Evolutionary conservation across 148 eudicot genomes (phyloP).

Genomic region (Pharnaceum exiguum): DNA sequence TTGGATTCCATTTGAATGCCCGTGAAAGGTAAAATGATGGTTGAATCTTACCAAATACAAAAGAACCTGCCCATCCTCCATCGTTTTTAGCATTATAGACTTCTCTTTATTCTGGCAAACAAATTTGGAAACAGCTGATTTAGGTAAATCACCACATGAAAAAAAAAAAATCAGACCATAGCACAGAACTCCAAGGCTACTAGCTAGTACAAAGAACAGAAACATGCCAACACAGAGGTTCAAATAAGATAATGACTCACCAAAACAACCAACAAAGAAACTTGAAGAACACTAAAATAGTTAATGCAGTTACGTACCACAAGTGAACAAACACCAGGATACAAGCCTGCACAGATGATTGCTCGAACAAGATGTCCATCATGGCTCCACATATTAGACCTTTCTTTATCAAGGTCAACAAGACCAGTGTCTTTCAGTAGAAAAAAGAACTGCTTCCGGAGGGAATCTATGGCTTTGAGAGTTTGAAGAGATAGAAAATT

Average conservation of each 20-base stretch:
- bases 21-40: background rate
- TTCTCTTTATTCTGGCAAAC: constrained; percentile 94
- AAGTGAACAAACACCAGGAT: constrained; percentile 88
- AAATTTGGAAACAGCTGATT: no score
- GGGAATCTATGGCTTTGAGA: constrained; percentile 81
- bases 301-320: constrained; percentile 50
- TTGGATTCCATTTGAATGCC: background rate
- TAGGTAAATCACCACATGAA: no score
- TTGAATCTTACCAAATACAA: constrained; percentile 56
- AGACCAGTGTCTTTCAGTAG: constrained; percentile 76
- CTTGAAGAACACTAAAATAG: background rate
- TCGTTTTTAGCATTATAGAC: constrained; percentile 80
- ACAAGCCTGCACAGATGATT: constrained; percentile 76
- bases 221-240: no score
- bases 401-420: constrained; percentile 49
- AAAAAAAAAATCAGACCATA: no score
- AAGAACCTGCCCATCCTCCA: constrained; percentile 97
- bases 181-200: no score
- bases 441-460: constrained; percentile 71
- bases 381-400: constrained; percentile 70
- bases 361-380: constrained; percentile 81
- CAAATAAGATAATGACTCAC: no score
- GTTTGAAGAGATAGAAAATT: constrained; percentile 93
- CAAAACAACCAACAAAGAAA: background rate
- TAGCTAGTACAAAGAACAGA: no score